Evolutionary conservation across 179 eudicot species (phyloP).

Genomic region (Silene noctiflora): DNA sequence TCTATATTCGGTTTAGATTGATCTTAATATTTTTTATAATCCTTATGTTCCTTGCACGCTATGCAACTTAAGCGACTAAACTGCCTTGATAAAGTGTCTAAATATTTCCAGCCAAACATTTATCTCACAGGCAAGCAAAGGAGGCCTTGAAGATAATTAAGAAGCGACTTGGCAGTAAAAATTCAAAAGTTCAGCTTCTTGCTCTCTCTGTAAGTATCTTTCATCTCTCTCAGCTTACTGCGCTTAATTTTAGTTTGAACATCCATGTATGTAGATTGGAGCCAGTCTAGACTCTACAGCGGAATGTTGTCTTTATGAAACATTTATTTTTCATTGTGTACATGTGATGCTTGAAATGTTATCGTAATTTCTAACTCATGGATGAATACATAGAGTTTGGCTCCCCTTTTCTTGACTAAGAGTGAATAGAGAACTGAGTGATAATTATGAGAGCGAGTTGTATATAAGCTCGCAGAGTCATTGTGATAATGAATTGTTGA

Average conservation of each 20-base stretch:
- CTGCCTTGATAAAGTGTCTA: not conserved
- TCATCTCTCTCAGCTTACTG: no score
- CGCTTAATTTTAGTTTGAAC: no score
- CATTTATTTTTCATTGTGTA: not conserved
- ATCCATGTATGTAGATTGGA: not conserved
- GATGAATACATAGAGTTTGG: not conserved
- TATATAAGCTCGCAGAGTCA: not conserved
- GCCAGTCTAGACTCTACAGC: not conserved
- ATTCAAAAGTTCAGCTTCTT: constrained; percentile 82
- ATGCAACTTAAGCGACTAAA: not conserved
- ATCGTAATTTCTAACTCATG: not conserved
- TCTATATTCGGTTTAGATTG: not conserved
- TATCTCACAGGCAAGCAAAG: constrained; percentile 76
- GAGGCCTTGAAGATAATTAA: constrained; percentile 87
- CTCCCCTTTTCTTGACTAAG: not conserved
- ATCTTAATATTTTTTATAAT: not conserved
- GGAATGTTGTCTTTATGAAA: not conserved
- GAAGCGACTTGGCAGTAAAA: constrained; percentile 80
- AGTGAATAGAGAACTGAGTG: not conserved
- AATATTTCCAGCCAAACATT: not conserved
- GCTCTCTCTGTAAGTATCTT: constrained; percentile 70
- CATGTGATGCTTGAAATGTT: not conserved
- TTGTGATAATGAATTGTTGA: not conserved
- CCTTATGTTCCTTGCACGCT: not conserved
- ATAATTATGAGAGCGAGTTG: not conserved